These are phyloP conservation scores for Kalaharituber pfeilii DNA, from an alignment of 2,329 filamentous ascomycete species.

Conservation along the genomic window DNA sequence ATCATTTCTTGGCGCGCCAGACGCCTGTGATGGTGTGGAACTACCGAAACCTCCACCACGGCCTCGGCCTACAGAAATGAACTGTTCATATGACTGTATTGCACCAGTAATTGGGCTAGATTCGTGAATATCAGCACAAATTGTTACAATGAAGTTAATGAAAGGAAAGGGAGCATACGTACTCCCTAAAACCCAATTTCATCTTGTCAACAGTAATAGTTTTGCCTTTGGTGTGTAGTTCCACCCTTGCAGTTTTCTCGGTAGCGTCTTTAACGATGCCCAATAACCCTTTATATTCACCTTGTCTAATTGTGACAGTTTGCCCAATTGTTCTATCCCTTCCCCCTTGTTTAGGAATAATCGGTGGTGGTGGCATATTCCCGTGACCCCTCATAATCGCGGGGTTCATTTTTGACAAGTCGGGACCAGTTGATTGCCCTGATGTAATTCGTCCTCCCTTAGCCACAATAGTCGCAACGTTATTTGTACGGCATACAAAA, in stretches of 20 bases:
- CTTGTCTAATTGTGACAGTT: conserved; percentile 74
- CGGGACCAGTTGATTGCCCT: conserved; percentile 48
- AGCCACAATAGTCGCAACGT: conserved; percentile 79
- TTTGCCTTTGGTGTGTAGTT: conserved; percentile 89
- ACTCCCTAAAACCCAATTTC: conserved; percentile 72
- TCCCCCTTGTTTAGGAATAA: conserved; percentile 37
- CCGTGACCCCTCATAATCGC: conserved; percentile 53
- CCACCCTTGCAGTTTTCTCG: conserved; percentile 68
- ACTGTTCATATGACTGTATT: conserved; percentile 20
- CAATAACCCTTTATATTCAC: conserved; percentile 77
- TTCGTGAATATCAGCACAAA: conserved; percentile 15
- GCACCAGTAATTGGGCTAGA: conserved; percentile 14
- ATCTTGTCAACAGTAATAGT: conserved; percentile 70
- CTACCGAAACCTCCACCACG: conserved; percentile 32
- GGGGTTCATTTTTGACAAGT: conserved; percentile 83
- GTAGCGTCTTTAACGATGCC: conserved; percentile 94
- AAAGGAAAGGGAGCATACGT: conserved; percentile 25
- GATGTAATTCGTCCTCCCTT: conserved; percentile 67
- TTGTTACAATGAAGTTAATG: conserved; percentile 3
- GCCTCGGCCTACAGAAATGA: conserved; percentile 28
- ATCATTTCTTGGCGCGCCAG: conserved; percentile 23
- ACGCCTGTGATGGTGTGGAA: conserved; percentile 8
- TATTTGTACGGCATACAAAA: conserved; percentile 70
- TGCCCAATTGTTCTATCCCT: conserved; percentile 76
- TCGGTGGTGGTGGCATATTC: conserved; percentile 47